Evolutionary conservation across 2,329 filamentous ascomycete species (phyloP).

Genomic region (Thyridium curvatum): DNA sequence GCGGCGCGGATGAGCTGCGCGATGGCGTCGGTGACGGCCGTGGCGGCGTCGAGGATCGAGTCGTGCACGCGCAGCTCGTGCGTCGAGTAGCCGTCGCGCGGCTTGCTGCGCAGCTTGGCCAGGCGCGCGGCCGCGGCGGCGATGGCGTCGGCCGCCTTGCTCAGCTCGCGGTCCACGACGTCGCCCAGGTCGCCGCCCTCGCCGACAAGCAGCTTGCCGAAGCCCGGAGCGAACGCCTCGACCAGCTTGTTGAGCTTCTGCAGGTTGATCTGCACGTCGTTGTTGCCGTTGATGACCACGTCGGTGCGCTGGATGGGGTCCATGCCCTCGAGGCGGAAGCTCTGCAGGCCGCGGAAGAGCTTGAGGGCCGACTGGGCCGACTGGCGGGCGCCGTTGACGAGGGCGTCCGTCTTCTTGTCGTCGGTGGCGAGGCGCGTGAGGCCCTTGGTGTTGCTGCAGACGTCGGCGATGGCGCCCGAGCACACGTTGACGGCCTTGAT

Average conservation of each 20-base stretch:
- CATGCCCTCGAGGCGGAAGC: slow-evolving; percentile 86
- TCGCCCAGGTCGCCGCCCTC: slow-evolving; percentile 84
- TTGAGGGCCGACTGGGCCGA: slow-evolving; percentile 83
- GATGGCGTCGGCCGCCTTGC: slow-evolving; percentile 91
- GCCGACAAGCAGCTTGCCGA: slow-evolving; percentile 75
- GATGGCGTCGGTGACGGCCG: slow-evolving; percentile 90
- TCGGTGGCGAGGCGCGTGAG: slow-evolving; percentile 88
- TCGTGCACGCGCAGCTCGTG: slow-evolving; percentile 97
- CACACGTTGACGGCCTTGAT: slow-evolving; percentile 92
- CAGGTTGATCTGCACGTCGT: slow-evolving; percentile 89
- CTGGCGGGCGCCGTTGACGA: slow-evolving; percentile 75
- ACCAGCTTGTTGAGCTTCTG: slow-evolving; percentile 91
- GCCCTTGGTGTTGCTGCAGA: slow-evolving; percentile 94
- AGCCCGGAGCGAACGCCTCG: slow-evolving; percentile 85
- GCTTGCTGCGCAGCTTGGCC: slow-evolving; percentile 90
- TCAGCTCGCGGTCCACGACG: slow-evolving; percentile 84
- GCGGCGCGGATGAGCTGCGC: slow-evolving; percentile 92
- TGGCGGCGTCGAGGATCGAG: slow-evolving; percentile 85
- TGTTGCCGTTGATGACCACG: slow-evolving; percentile 94
- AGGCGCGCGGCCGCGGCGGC: slow-evolving; percentile 85
- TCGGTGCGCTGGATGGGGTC: slow-evolving; percentile 91
- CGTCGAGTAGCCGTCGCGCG: slow-evolving; percentile 89
- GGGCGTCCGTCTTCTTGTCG: slow-evolving; percentile 85
- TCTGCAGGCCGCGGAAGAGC: slow-evolving; percentile 92
- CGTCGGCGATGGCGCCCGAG: slow-evolving; percentile 83